Evolutionary conservation across 2,329 filamentous ascomycete genomes (phyloP).

Genomic region (Arthrocladium fulminans): DNA sequence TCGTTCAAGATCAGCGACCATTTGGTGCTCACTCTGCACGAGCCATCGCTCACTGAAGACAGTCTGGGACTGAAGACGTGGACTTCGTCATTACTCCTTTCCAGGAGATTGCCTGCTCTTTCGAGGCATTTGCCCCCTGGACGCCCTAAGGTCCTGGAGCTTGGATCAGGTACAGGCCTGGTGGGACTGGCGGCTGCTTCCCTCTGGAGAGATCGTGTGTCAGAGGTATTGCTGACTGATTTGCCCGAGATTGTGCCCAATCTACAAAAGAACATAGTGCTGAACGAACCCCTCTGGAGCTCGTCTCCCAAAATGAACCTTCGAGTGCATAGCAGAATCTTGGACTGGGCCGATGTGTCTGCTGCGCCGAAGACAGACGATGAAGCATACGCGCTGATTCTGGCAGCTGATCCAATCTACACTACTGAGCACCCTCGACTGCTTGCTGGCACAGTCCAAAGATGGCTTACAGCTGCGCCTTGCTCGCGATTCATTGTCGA

Average conservation of each 20-base stretch:
- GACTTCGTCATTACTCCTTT: constrained; percentile 81
- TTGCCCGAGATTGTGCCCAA: constrained; percentile 77
- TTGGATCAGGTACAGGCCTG: constrained; percentile 87
- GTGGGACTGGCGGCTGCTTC: constrained; percentile 76
- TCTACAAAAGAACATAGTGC: constrained; percentile 60
- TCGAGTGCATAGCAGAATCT: constrained; percentile 43
- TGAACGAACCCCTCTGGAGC: constrained; percentile 55
- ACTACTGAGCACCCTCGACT: constrained; percentile 71
- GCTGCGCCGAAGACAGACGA: constrained; percentile 25
- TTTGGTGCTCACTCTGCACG: constrained; percentile 64
- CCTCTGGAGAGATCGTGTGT: constrained; percentile 54
- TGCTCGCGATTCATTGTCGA: constrained; percentile 66
- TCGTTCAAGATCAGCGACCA: constrained; percentile 47
- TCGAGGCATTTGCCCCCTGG: constrained; percentile 12
- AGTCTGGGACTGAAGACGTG: constrained; percentile 90
- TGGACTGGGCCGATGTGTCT: constrained; percentile 58
- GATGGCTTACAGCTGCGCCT: constrained; percentile 52
- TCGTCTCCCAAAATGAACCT: constrained; percentile 28
- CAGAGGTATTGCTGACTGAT: constrained; percentile 69
- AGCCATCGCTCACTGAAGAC: constrained; percentile 81
- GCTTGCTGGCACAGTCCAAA: constrained; percentile 59
- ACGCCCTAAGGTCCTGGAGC: constrained; percentile 52
- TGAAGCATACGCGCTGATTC: constrained; percentile 53
- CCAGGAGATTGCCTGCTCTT: constrained; percentile 53
- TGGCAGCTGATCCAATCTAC: constrained; percentile 82